Conservation (phyloP, 23 red algal genomes). For the Pyropia yezoensis region DNA sequence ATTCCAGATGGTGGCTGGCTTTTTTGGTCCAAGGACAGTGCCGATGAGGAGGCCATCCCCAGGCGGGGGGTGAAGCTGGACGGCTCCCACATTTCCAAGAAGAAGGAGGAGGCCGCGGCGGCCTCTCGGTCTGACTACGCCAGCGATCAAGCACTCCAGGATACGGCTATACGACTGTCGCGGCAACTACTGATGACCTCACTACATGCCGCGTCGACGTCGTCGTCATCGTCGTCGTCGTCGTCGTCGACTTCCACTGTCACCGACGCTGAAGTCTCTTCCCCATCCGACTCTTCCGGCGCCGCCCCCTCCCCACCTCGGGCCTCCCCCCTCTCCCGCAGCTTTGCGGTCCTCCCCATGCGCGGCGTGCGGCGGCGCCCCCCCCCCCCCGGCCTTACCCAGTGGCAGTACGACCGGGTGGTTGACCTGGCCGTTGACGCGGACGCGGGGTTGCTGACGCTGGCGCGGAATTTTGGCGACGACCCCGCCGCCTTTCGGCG, state of each 20-base stretch:
- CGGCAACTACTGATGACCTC: too few species aligned
- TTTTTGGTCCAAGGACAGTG: constrained; percentile 74
- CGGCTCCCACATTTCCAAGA: constrained; percentile 32
- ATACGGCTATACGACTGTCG: constrained; percentile 26
- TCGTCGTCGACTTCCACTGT: too few species aligned
- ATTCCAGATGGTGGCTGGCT: constrained; percentile 79
- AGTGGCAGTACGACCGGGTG: constrained; percentile 71
- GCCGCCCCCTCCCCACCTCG: too few species aligned
- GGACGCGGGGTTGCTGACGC: constrained; percentile 51
- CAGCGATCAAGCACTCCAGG: constrained; percentile 14
- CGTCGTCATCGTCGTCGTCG: too few species aligned
- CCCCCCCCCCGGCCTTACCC: too few species aligned
- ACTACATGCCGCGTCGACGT: too few species aligned
- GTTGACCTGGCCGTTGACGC: constrained; percentile 76
- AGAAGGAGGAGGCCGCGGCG: neutral
- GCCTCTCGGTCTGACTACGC: neutral
- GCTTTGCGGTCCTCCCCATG: too few species aligned
- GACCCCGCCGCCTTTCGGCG: constrained; percentile 37
- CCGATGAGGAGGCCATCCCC: constrained; percentile 66
- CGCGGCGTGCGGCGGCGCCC: too few species aligned
- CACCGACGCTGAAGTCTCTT: too few species aligned
- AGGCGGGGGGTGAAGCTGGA: constrained; percentile 78
- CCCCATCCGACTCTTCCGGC: too few species aligned
- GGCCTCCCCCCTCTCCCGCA: too few species aligned
- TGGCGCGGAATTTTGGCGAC: constrained; percentile 63